Evolutionary conservation across 768 basidiomycete genomes (phyloP).

Genomic region (Tylopilus rubrobrunneus): DNA sequence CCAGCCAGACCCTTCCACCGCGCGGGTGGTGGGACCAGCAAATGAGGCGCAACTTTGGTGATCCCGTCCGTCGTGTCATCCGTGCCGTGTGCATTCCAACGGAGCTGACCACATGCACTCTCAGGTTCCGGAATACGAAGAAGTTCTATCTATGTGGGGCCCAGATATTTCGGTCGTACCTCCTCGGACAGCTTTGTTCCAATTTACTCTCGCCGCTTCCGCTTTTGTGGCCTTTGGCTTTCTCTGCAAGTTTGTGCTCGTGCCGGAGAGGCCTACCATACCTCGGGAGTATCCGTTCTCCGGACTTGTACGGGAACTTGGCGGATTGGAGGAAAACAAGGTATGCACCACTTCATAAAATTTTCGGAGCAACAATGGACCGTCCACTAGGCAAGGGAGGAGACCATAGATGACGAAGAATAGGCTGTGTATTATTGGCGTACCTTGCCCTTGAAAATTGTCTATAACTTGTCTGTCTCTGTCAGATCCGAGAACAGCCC

Average conservation of each 20-base stretch:
- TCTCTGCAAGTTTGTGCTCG: conserved; percentile 49
- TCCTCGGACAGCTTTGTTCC: conserved; percentile 57
- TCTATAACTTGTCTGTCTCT: background rate
- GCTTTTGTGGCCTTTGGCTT: conserved; percentile 66
- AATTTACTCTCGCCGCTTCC: conserved; percentile 57
- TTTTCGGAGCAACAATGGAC: conserved; percentile 2
- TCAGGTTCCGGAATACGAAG: conserved; percentile 78
- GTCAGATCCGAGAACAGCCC: background rate
- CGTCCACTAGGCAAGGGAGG: conserved; percentile 35
- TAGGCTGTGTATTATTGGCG: conserved; percentile 19
- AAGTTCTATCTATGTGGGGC: conserved; percentile 84
- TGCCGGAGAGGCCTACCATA: conserved; percentile 60
- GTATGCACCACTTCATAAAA: conserved; percentile 35
- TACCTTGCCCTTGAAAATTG: conserved; percentile 1
- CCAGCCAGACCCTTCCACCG: conserved; percentile 59
- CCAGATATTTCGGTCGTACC: conserved; percentile 67
- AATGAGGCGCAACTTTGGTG: conserved; percentile 77
- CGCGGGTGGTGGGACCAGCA: conserved; percentile 74
- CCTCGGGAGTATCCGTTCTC: conserved; percentile 75
- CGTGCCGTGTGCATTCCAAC: background rate
- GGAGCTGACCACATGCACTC: conserved; percentile 14
- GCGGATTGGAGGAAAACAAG: conserved; percentile 76
- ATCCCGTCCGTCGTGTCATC: conserved; percentile 50
- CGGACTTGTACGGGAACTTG: conserved; percentile 73
- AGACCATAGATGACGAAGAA: conserved; percentile 30